Conservation (phyloP, 2,329 filamentous ascomycete genomes). For the Teratosphaeria zuluensis region DNA sequence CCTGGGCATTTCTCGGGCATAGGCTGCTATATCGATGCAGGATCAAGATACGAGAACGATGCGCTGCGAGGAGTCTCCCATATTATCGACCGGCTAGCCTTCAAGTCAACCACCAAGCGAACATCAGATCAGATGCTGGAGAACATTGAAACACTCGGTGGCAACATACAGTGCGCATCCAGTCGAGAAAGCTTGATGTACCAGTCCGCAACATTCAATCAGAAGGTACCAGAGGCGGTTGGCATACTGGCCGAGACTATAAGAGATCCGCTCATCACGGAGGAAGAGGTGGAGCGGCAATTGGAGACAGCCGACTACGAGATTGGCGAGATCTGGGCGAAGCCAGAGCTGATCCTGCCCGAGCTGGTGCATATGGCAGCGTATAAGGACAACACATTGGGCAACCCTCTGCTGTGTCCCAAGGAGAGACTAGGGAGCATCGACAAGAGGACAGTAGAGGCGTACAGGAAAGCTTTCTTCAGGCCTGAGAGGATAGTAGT, state of each 20-base stretch:
- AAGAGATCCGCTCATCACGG: constrained; percentile 71
- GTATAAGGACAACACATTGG: constrained; percentile 91
- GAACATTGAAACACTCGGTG: constrained; percentile 75
- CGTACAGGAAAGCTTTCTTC: constrained; percentile 77
- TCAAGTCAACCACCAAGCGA: constrained; percentile 70
- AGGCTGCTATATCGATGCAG: constrained; percentile 90
- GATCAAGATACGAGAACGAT: constrained; percentile 84
- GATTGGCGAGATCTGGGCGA: constrained; percentile 94
- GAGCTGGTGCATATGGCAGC: constrained; percentile 93
- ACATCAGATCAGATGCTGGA: constrained; percentile 80
- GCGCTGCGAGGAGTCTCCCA: constrained; percentile 83
- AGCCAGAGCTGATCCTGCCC: constrained; percentile 89
- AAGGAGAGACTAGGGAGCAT: constrained; percentile 71
- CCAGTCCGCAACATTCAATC: constrained; percentile 95
- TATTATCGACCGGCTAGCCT: constrained; percentile 89
- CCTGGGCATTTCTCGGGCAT: constrained; percentile 92
- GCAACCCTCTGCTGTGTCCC: constrained; percentile 86
- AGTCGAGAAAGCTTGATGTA: constrained; percentile 97
- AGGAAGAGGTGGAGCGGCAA: constrained; percentile 78
- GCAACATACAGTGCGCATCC: constrained; percentile 94
- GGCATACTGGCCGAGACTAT: constrained; percentile 89
- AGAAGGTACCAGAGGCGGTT: constrained; percentile 71
- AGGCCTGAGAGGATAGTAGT: constrained; percentile 85
- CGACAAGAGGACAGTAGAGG: constrained; percentile 59
- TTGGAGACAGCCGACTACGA: constrained; percentile 89